A percentile compares a stretch with the other conserved stretches of the same genome.
phyloP scores from a whole-genome alignment of 345 rosid species.

The Lepidium didymum region DNA sequence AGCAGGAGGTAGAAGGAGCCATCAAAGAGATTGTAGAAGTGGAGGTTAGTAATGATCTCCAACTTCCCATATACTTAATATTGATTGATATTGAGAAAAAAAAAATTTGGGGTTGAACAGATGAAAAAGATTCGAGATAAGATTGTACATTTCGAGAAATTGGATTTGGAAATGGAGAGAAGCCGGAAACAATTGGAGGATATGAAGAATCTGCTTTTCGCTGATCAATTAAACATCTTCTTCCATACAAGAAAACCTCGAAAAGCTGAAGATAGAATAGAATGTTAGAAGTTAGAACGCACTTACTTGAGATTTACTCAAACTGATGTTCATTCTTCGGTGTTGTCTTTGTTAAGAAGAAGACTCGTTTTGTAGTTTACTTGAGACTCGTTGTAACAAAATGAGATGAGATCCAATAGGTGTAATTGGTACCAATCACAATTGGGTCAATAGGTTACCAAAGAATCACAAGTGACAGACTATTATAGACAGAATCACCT shows the following conservation, averaged over 20 bases:
- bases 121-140: constrained; percentile 67
- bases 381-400: not conserved
- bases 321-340: not conserved
- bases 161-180: constrained; percentile 81
- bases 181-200: constrained; percentile 74
- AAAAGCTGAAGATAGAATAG: constrained; percentile 29
- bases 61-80: not conserved
- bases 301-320: not conserved
- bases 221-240: constrained; percentile 64
- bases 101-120: constrained; percentile 30
- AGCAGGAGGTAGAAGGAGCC: constrained; percentile 56
- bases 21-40: constrained; percentile 47
- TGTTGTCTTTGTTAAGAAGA: not conserved
- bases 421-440: too few relatives aligned
- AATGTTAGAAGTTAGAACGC: constrained; percentile 25
- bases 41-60: constrained; percentile 42
- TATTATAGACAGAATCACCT: too few relatives aligned
- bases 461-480: too few relatives aligned
- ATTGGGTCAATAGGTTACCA: too few relatives aligned
- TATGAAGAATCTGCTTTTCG: constrained; percentile 63
- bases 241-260: constrained; percentile 40
- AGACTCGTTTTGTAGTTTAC: not conserved
- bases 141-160: constrained; percentile 59
- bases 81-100: not conserved
- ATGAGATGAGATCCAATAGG: not conserved